Percentiles rank a stretch among this genome's conserved stretches.
These are phyloP conservation scores for Bipolaris cookei DNA, from an alignment of 2,329 filamentous ascomycete genomes.

Conservation along the genomic window DNA sequence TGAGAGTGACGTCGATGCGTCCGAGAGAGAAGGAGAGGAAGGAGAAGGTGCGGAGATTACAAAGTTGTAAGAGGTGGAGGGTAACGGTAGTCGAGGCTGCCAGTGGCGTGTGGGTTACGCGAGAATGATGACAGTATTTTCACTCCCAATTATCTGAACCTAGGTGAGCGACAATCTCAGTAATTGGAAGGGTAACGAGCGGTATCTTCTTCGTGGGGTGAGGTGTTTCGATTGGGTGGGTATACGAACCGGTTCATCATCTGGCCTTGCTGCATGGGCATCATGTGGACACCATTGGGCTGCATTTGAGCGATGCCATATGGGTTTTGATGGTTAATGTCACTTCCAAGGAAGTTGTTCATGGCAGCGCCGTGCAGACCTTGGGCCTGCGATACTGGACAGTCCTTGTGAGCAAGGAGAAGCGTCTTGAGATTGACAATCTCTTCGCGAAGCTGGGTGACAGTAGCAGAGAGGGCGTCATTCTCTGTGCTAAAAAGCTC, in stretches of 20 bases:
- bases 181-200: slow-evolving; percentile 33
- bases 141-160: slow-evolving; percentile 40
- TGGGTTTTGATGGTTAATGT: slow-evolving; percentile 55
- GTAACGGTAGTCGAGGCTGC: slow-evolving; percentile 17
- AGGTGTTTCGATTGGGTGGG: slow-evolving; percentile 27
- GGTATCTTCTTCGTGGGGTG: slow-evolving; percentile 38
- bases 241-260: slow-evolving; percentile 50
- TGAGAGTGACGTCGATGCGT: slow-evolving; percentile 29
- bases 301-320: slow-evolving; percentile 57
- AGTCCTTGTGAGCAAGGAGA: slow-evolving; percentile 93
- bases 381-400: slow-evolving; percentile 88
- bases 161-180: slow-evolving; percentile 38
- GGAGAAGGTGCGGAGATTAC: slow-evolving; percentile 38
- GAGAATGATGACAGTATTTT: slow-evolving; percentile 20
- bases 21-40: slow-evolving; percentile 26
- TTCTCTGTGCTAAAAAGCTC: slow-evolving; percentile 93
- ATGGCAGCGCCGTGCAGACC: slow-evolving; percentile 64
- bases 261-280: slow-evolving; percentile 48
- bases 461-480: slow-evolving; percentile 81
- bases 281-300: slow-evolving; percentile 52
- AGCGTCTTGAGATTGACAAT: slow-evolving; percentile 94
- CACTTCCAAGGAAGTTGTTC: slow-evolving; percentile 57
- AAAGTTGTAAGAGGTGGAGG: slow-evolving; percentile 29
- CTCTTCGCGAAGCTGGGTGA: slow-evolving; percentile 85
- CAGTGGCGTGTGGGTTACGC: slow-evolving; percentile 10